A percentile compares a stretch with the other conserved stretches of the same genome.
Conservation (phyloP, 2,329 filamentous ascomycete genomes). For the Fusarium camptoceras region DNA sequence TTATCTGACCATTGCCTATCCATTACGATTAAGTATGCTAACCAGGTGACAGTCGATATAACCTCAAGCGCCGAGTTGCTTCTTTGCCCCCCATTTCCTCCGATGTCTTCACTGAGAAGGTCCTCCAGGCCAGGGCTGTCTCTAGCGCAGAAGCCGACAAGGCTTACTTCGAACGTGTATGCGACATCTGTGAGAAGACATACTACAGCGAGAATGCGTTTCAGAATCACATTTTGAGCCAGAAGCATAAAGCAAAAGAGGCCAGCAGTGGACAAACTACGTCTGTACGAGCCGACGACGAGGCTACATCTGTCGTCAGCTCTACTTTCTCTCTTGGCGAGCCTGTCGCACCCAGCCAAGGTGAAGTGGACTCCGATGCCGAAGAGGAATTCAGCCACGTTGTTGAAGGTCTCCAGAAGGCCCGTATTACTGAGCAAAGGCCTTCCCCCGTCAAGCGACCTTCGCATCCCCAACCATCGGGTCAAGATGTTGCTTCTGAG, state of each 20-base stretch:
- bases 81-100: slow-evolving; percentile 90
- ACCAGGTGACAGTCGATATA: slow-evolving; percentile 76
- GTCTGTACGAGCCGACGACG: slow-evolving; percentile 66
- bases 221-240: slow-evolving; percentile 89
- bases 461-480: slow-evolving; percentile 61
- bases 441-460: slow-evolving; percentile 67
- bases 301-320: slow-evolving; percentile 85
- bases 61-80: slow-evolving; percentile 93
- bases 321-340: slow-evolving; percentile 93
- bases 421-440: slow-evolving; percentile 70
- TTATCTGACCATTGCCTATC: slow-evolving; percentile 43
- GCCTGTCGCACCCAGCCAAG: slow-evolving; percentile 65
- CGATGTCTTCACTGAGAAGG: slow-evolving; percentile 95
- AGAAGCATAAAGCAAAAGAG: slow-evolving; percentile 80
- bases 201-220: slow-evolving; percentile 98
- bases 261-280: slow-evolving; percentile 56
- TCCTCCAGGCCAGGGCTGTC: slow-evolving; percentile 87
- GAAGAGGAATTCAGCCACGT: slow-evolving; percentile 83
- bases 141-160: slow-evolving; percentile 87
- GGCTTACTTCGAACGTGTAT: slow-evolving; percentile 87
- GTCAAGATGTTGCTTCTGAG: slow-evolving; percentile 58
- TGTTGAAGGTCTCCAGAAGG: slow-evolving; percentile 79
- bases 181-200: slow-evolving; percentile 85
- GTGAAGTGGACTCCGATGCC: slow-evolving; percentile 71
- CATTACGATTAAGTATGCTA: neutral